Evolutionary conservation across 177 flowering plant species (phyloP).

Genomic region (Vitis hybrid): DNA sequence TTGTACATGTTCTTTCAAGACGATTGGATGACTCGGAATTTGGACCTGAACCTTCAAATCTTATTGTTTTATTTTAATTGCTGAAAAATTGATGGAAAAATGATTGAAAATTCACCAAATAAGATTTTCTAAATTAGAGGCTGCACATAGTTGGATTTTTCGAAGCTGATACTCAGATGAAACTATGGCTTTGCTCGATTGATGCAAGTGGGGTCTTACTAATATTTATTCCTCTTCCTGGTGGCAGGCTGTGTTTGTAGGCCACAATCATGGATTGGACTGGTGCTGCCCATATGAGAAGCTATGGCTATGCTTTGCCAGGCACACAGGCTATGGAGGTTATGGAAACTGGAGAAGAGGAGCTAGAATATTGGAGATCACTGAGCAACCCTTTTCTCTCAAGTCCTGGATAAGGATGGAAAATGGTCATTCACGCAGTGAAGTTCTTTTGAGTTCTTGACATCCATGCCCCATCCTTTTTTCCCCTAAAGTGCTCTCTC

Average conservation of each 20-base stretch:
- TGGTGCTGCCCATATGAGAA: constrained; percentile 89
- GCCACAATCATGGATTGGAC: constrained; percentile 92
- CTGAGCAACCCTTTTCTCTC: constrained; percentile 56
- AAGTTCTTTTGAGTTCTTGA: constrained; percentile 47
- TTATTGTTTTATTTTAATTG: too few species aligned
- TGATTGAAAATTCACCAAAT: too few species aligned
- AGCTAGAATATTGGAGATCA: constrained; percentile 73
- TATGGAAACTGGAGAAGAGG: constrained; percentile 88
- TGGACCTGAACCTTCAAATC: too few species aligned
- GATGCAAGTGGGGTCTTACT: constrained; percentile 3
- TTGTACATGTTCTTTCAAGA: too few species aligned
- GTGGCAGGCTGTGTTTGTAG: constrained; percentile 81
- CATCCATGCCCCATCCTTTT: background rate
- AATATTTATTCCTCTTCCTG: background rate
- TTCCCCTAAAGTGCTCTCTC: too few species aligned
- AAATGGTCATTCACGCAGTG: constrained; percentile 63
- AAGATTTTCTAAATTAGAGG: too few species aligned
- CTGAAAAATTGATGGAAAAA: too few species aligned
- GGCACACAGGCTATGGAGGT: constrained; percentile 95
- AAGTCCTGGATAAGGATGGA: constrained; percentile 96
- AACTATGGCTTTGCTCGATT: background rate
- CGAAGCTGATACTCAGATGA: background rate
- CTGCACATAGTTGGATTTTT: background rate
- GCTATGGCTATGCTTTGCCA: constrained; percentile 87
- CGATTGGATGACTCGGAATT: too few species aligned